Evolutionary conservation across 768 basidiomycete genomes (phyloP), one percentile per base, ranked within the genome.

Genomic region (Hydnum rufescens): DNA sequence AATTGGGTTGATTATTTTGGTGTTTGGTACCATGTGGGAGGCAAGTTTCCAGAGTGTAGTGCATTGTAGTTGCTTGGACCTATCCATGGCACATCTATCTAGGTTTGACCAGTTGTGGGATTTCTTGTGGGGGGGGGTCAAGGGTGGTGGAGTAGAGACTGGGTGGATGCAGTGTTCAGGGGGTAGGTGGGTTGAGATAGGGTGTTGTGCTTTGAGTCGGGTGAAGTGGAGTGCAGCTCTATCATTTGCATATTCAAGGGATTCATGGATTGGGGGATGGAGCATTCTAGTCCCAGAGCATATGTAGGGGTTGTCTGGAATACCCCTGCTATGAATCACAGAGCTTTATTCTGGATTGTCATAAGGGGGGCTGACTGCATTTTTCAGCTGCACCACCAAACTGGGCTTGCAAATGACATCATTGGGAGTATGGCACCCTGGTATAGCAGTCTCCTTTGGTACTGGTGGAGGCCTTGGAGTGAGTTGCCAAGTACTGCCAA

Each of bases 401-500:
- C 59, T 4, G 63, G 61, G 53, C 58, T 57, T 0, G 64, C 66
- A 54, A 68, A 66, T 4, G 66, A 61, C 32, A 68, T 58, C 5
- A 65, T 60, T 0, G 68, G 64, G 0, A 64, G 44, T 3, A 68
- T 58, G 31, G 62, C 65, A 1, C 60, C 52, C 0, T 49, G 39
- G 59, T 67, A 68, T 2, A 69, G 58, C 3, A 39, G 58, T 5
- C 62, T 42, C 0, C 66, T 39, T 53, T 66, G 61, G 0, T 25
- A 8, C n/a, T 65, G 67, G 4, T 59, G 60, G 0, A 69, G 61
- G 0, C 69, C 65, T 0, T 57, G 49, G 5, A 68, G 58, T 0
- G 66, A 67, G 61, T 61, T 61, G 5, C 54, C 58, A 1, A 69
- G 64, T 61, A 68, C 66, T 0, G 54, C 49, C 0, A 66, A 43